phyloP scores from a whole-genome alignment of 1,139 yeast species.

The Zhuliangozyma parablackwelliae region DNA sequence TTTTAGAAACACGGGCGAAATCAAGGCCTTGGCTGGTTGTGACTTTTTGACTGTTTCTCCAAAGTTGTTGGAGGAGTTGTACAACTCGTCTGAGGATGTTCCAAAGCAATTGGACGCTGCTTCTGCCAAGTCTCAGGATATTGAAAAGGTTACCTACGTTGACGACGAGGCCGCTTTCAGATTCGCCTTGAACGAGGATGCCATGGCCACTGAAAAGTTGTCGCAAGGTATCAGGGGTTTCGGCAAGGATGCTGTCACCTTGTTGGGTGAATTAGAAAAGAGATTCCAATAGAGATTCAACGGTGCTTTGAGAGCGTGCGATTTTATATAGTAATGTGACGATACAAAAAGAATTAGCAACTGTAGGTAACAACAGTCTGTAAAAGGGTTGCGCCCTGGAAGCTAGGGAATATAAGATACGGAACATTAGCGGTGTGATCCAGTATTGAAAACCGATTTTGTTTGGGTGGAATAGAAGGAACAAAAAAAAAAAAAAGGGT shows the following conservation, averaged over 20 bases:
- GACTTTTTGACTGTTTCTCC: constrained; percentile 97
- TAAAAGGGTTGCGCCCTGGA: too few relatives aligned
- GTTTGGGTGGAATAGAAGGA: neutral
- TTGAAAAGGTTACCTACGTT: constrained; percentile 73
- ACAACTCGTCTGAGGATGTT: constrained; percentile 70
- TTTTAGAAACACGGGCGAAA: constrained; percentile 96
- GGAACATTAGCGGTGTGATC: too few relatives aligned
- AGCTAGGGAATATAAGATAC: too few relatives aligned
- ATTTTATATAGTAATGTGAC: neutral
- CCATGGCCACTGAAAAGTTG: constrained; percentile 98
- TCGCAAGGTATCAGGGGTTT: constrained; percentile 97
- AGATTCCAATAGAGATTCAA: constrained; percentile 40
- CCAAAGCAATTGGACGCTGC: constrained; percentile 76
- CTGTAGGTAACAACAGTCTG: too few relatives aligned
- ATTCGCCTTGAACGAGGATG: constrained; percentile 88
- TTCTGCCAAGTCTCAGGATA: constrained; percentile 45
- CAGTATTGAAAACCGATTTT: too few relatives aligned
- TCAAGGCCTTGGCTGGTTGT: constrained; percentile 95
- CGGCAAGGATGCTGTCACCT: constrained; percentile 89
- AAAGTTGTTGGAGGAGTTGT: constrained; percentile 81
- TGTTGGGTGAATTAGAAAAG: constrained; percentile 72
- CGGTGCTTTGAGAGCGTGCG: neutral
- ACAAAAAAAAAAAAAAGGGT: neutral
- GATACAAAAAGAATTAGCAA: neutral
- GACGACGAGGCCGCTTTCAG: constrained; percentile 90